Base-by-base conservation (phyloP, 805 yeast genomes). In the Grigorovia yakushimaensis region DNA sequence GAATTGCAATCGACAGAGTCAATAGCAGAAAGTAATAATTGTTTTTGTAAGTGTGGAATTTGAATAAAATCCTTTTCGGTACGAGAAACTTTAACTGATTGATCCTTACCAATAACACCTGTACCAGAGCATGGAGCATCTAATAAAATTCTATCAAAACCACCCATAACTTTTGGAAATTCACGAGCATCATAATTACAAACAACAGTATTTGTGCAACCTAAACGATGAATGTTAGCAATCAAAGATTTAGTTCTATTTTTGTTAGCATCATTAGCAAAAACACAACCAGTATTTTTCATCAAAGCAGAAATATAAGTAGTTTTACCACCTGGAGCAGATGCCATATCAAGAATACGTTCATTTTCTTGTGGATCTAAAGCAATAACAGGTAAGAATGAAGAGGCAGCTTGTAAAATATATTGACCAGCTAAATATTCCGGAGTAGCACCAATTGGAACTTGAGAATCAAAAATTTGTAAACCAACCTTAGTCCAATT, bases 51-150 rank as follows among this genome's bases (percentile, higher is more conserved):
- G 66, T 91, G 97, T 47, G 98, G 98, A 58, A 93, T 85, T 68
- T 91, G 95, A 57, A 91, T 82, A 69, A 91, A 93, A 68, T 93
- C 99, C 68, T 88, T 88, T 64, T 88, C 97, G 19, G 95, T 88
- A 73, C 98, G 83, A 53, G 84, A 82, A 13, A 85, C 82, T 69
- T 93, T 93, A 52, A 93, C 98, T 46, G 87, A 81, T 62, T 88
- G 95, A 71, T 93, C 98, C 71, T 93, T 93, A 51, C 96, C 93
- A 62, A 93, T 93, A 57, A 93, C 98, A 70, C 99, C 99, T 2
- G 98, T 91, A 72, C 99, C 99, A 6, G 98, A 88, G 71, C 99
- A 93, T 55, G 99, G 99, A 33, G 99, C 98, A 74, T 93, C 99
- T 57, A 93, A 73, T 54, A 93, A 71, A 38, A 93, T 81, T 68